phyloP scores from a whole-genome alignment of 139 green algal genomes.

The Chlorella sp. region DNA sequence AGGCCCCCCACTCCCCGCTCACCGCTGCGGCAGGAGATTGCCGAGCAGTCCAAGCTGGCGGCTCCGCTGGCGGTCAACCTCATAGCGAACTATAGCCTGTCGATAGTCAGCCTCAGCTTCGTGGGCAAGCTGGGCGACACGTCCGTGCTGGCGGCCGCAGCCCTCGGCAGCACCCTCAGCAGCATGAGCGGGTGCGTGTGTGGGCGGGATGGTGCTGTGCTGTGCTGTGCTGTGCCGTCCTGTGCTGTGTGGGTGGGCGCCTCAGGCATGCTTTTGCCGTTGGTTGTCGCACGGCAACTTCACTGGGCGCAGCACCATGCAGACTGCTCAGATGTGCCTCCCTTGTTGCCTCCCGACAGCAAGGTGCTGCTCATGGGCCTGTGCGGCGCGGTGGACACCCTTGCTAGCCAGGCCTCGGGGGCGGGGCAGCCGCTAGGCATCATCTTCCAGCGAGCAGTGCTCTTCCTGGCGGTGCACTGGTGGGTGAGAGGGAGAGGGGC shows the following conservation, averaged over 20 bases:
- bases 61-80: slow-evolving; percentile 27
- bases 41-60: slow-evolving; percentile 9
- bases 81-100: slow-evolving; percentile 31
- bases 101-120: slow-evolving; percentile 29
- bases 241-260: neutral
- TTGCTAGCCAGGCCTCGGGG: slow-evolving; percentile 19
- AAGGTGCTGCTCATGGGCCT: slow-evolving; percentile 25
- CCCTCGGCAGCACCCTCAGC: slow-evolving; percentile 27
- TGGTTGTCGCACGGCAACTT: neutral
- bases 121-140: slow-evolving; percentile 37
- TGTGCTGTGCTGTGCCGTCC: no score
- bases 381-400: slow-evolving; percentile 11
- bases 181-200: slow-evolving; percentile 11
- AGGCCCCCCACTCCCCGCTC: neutral
- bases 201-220: neutral
- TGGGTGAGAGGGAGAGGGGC: neutral
- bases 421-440: neutral
- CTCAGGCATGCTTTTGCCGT: no score
- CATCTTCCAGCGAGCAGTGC: slow-evolving; percentile 26
- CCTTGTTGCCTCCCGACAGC: neutral
- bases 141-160: slow-evolving; percentile 31
- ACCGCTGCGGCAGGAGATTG: slow-evolving; percentile 27
- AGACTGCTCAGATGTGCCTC: no score
- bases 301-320: no score
- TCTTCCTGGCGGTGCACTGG: slow-evolving; percentile 37